A percentile compares a stretch with the other conserved stretches of the same genome.
phyloP scores from a whole-genome alignment of 805 yeast species.

The Metahyphopichia silvanorum region DNA sequence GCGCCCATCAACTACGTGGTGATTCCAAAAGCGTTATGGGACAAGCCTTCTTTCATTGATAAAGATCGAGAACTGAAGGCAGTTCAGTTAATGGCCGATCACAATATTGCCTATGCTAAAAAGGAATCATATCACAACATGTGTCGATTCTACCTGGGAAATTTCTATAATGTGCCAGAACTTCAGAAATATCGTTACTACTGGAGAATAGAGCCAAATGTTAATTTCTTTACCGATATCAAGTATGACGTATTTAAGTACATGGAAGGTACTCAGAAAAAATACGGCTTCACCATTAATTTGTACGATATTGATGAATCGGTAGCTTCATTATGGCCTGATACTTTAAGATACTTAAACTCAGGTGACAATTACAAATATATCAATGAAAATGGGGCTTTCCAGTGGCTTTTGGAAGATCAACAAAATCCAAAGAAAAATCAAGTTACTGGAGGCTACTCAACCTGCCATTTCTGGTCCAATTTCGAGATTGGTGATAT shows the following conservation, averaged over 20 bases:
- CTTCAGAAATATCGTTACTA: constrained; percentile 62
- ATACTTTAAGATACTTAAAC: constrained; percentile 57
- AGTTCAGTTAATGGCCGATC: constrained; percentile 34
- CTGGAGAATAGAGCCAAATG: constrained; percentile 81
- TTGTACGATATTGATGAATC: constrained; percentile 70
- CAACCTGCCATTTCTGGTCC: constrained; percentile 88
- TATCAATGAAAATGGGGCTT: constrained; percentile 46
- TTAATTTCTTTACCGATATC: constrained; percentile 62
- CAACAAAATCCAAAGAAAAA: constrained; percentile 49
- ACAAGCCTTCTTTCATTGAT: constrained; percentile 58
- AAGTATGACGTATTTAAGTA: constrained; percentile 77
- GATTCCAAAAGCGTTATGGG: constrained; percentile 48
- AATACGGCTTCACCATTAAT: constrained; percentile 70
- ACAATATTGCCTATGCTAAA: constrained; percentile 59
- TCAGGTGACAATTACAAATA: constrained; percentile 56
- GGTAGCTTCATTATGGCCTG: constrained; percentile 63
- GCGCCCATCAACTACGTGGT: constrained; percentile 40
- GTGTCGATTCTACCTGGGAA: constrained; percentile 76
- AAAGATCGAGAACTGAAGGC: constrained; percentile 35
- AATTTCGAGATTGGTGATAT: constrained; percentile 83
- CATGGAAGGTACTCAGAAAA: constrained; percentile 61
- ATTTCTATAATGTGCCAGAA: constrained; percentile 61
- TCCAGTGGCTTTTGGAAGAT: constrained; percentile 50
- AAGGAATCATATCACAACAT: constrained; percentile 70
- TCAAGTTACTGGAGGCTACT: constrained; percentile 43